A percentile compares a stretch with the other conserved stretches of the same genome.
phyloP scores from a whole-genome alignment of 1,284 basidiomycete species.

The Meripilus lineatus region DNA sequence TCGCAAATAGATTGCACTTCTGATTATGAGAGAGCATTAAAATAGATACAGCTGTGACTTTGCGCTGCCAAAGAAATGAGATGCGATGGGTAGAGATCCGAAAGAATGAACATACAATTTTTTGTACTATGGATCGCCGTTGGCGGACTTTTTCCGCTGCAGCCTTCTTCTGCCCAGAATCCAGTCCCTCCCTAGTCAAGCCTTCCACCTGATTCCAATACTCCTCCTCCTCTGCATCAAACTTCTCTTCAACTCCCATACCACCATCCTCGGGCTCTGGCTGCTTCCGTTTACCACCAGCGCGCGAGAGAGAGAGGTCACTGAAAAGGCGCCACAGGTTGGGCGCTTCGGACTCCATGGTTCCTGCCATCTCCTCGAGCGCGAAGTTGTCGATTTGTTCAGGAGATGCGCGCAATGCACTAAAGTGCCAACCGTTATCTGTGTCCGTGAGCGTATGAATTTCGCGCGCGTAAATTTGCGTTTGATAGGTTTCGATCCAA shows the following conservation, averaged over 20 bases:
- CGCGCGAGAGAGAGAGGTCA: too few species aligned
- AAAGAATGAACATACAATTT: neutral
- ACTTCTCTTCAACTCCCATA: neutral
- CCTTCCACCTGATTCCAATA: neutral
- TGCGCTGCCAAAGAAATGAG: neutral
- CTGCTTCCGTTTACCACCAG: too few species aligned
- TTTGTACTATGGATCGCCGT: neutral
- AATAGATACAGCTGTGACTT: neutral
- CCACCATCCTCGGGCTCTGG: too few species aligned
- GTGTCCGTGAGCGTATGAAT: too few species aligned
- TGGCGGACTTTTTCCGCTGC: neutral
- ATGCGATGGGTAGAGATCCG: too few species aligned
- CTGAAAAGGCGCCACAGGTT: constrained; percentile 8
- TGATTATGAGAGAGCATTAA: neutral
- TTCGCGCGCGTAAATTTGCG: too few species aligned
- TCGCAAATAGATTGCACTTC: neutral
- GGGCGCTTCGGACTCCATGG: constrained; percentile 9
- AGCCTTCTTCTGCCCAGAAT: too few species aligned
- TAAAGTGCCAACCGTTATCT: constrained; percentile 22
- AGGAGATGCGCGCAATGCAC: constrained; percentile 8
- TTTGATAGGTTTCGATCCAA: too few species aligned
- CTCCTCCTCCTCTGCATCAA: neutral
- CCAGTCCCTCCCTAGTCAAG: neutral
- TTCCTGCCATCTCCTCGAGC: constrained; percentile 12
- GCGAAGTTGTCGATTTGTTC: constrained; percentile 13